Evolutionary conservation across 306 rosid genomes (phyloP).

Genomic region (Alnus glutinosa): DNA sequence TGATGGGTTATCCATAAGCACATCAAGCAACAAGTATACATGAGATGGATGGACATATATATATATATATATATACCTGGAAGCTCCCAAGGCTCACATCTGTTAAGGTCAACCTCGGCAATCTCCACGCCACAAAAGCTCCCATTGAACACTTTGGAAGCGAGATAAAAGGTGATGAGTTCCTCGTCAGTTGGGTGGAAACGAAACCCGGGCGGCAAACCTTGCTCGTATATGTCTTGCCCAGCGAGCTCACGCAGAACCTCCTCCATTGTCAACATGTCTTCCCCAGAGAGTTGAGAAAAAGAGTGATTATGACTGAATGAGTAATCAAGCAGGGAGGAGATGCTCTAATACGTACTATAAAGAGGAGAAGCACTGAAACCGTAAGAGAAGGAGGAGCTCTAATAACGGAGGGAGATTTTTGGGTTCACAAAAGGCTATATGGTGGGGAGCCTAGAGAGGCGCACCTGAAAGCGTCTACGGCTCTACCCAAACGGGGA

Average conservation of each 20-base stretch:
- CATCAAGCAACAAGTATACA: not conserved
- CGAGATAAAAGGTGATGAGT: conserved; percentile 64
- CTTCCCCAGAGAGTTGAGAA: not conserved
- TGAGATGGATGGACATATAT: not conserved
- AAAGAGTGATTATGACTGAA: not conserved
- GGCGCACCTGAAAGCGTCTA: conserved; percentile 14
- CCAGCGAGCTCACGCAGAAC: conserved; percentile 48
- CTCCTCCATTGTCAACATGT: conserved; percentile 56
- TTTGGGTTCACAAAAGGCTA: conserved; percentile 14
- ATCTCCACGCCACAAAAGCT: conserved; percentile 44
- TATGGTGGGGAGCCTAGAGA: conserved; percentile 13
- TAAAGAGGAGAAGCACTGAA: conserved; percentile 37
- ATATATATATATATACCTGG: conserved; percentile 48
- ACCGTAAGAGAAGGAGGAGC: conserved; percentile 13
- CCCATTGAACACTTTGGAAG: conserved; percentile 57
- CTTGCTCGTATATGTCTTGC: conserved; percentile 54
- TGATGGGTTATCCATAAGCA: not conserved
- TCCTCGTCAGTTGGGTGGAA: conserved; percentile 90
- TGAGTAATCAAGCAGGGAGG: not conserved
- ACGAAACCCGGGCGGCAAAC: conserved; percentile 82
- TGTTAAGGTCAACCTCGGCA: conserved; percentile 69
- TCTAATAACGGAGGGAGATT: not conserved
- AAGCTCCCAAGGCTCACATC: conserved; percentile 87
- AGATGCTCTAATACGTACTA: not conserved
- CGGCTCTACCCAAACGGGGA: not conserved